Conservation (phyloP, 1,284 basidiomycete species). For the Coniferiporia sulphurascens region DNA sequence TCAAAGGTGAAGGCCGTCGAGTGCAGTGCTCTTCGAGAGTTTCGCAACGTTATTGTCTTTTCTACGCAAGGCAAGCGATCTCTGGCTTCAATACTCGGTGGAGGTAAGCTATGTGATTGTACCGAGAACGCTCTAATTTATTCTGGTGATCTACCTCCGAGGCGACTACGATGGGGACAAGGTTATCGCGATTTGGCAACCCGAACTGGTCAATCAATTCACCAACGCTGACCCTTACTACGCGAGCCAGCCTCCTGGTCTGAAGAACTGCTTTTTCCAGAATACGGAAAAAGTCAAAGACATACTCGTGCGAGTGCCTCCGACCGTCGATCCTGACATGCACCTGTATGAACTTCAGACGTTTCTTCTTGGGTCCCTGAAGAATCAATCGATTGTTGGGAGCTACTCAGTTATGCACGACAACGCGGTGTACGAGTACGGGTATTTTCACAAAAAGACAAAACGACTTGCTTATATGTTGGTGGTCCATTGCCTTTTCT, state of each 20-base stretch:
- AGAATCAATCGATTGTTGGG: slow-evolving; percentile 43
- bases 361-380: slow-evolving; percentile 45
- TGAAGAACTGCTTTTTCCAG: slow-evolving; percentile 38
- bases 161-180: slow-evolving; percentile 46
- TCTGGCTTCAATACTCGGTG: slow-evolving; percentile 37
- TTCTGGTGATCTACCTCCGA: slow-evolving; percentile 17
- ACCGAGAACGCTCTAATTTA: neutral
- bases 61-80: slow-evolving; percentile 34
- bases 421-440: slow-evolving; percentile 43
- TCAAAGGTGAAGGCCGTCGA: slow-evolving; percentile 38
- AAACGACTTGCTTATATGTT: slow-evolving; percentile 57
- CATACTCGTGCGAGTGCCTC: slow-evolving; percentile 28
- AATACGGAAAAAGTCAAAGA: slow-evolving; percentile 40
- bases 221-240: slow-evolving; percentile 41
- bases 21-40: slow-evolving; percentile 28
- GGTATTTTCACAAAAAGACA: slow-evolving; percentile 45
- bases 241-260: slow-evolving; percentile 39
- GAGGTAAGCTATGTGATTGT: slow-evolving; percentile 28
- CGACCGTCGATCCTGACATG: slow-evolving; percentile 19
- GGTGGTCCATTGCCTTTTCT: slow-evolving; percentile 22
- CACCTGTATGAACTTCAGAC: slow-evolving; percentile 38
- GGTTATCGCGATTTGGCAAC: slow-evolving; percentile 36
- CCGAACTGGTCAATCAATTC: slow-evolving; percentile 44
- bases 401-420: slow-evolving; percentile 56
- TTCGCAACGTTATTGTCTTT: slow-evolving; percentile 40